A percentile compares a stretch with the other conserved stretches of the same genome.
Conservation (phyloP, 306 rosid species). For the Cercis canadensis region DNA sequence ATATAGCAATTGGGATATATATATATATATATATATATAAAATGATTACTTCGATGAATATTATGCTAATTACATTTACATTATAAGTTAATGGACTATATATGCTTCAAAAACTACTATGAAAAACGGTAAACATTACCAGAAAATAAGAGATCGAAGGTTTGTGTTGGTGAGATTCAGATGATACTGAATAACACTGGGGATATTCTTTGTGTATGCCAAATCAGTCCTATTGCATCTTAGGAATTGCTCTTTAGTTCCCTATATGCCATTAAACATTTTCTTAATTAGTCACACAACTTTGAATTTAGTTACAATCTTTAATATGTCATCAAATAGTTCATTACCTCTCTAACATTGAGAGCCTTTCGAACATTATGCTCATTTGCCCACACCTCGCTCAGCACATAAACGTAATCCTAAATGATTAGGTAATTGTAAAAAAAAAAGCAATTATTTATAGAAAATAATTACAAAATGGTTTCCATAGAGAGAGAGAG, state of each 20-base stretch:
- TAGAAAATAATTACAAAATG: no score
- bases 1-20: no score
- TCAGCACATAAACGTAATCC: background rate
- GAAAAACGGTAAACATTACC: constrained; percentile 4
- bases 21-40: no score
- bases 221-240: constrained; percentile 18
- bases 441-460: no score
- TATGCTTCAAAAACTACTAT: no score
- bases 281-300: background rate
- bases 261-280: constrained; percentile 11
- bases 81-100: no score
- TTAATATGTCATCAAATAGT: no score
- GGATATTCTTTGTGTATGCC: background rate
- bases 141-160: constrained; percentile 32
- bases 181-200: constrained; percentile 36
- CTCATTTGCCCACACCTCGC: constrained; percentile 42
- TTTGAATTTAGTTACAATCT: no score
- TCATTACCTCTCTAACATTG: constrained; percentile 33
- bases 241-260: constrained; percentile 27
- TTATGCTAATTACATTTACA: no score
- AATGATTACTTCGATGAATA: no score
- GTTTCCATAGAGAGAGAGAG: no score
- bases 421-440: background rate
- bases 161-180: constrained; percentile 17
- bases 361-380: constrained; percentile 40